phyloP scores from a whole-genome alignment of 2,329 filamentous ascomycete species.

The Pseudogymnoascus sp. region DNA sequence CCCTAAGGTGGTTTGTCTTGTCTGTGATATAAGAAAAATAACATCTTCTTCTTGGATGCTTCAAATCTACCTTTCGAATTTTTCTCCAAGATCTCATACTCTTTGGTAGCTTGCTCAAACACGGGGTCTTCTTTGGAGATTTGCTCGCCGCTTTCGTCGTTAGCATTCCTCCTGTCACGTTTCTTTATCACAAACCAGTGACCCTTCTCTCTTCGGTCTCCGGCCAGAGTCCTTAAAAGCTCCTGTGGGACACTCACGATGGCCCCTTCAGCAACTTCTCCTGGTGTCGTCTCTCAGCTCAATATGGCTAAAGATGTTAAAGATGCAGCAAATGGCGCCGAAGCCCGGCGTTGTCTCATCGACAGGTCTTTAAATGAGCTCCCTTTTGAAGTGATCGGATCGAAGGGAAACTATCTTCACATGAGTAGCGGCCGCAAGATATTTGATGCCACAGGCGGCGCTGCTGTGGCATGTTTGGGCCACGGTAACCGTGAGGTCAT shows the following conservation, averaged over 20 bases:
- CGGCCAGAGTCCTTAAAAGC: neutral
- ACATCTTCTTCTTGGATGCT: neutral
- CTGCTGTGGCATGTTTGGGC: conserved; percentile 64
- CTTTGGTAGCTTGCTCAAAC: neutral
- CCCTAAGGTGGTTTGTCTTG: neutral
- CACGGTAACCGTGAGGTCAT: conserved; percentile 54
- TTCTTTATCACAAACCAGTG: neutral
- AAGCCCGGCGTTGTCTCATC: conserved; percentile 11
- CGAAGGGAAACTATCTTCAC: conserved; percentile 22
- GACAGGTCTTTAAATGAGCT: conserved; percentile 23
- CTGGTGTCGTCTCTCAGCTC: neutral
- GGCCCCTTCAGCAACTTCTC: neutral
- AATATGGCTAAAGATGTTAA: neutral
- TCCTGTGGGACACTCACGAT: neutral
- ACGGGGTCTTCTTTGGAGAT: neutral
- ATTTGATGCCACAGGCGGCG: conserved; percentile 65
- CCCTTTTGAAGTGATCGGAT: conserved; percentile 21
- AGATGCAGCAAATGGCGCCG: neutral
- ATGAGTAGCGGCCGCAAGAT: conserved; percentile 44
- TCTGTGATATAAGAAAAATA: neutral
- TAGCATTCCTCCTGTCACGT: neutral
- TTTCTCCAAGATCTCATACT: neutral
- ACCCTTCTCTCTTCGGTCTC: neutral
- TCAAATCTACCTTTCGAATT: neutral
- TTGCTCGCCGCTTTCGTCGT: neutral